Conservation (phyloP, 2,329 filamentous ascomycete genomes). For the Trichoderma simmonsii region DNA sequence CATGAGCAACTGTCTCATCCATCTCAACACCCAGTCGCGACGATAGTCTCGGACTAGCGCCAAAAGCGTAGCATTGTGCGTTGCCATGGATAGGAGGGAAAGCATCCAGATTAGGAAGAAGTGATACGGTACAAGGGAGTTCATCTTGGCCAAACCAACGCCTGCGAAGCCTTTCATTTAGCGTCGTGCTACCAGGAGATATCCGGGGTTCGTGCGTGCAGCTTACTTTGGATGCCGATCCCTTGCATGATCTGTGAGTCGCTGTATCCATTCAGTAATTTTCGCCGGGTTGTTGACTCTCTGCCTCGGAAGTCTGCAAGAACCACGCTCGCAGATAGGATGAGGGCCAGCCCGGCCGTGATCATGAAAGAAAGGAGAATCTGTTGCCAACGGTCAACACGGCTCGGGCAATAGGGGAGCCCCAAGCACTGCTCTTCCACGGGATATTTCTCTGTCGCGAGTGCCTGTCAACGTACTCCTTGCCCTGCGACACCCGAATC, state of each 20-base stretch:
- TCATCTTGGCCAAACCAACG: constrained; percentile 58
- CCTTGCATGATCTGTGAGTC: constrained; percentile 68
- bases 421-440: neutral
- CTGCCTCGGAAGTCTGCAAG: constrained; percentile 49
- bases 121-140: constrained; percentile 61
- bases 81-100: constrained; percentile 60
- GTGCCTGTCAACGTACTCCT: constrained; percentile 42
- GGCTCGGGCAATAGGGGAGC: neutral
- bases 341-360: constrained; percentile 56
- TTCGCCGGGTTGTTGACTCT: constrained; percentile 55
- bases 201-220: constrained; percentile 2
- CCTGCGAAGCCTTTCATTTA: constrained; percentile 20
- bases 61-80: constrained; percentile 63
- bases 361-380: constrained; percentile 65
- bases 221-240: constrained; percentile 59
- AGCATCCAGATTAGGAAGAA: constrained; percentile 71
- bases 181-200: constrained; percentile 10
- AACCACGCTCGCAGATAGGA: constrained; percentile 55
- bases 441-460: neutral
- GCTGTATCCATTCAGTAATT: constrained; percentile 62
- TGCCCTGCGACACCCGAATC: constrained; percentile 57
- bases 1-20: constrained; percentile 65
- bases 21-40: constrained; percentile 63
- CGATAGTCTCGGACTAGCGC: constrained; percentile 64
- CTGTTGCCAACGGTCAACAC: constrained; percentile 30